Percentiles rank a stretch among this genome's conserved stretches.
Evolutionary conservation across 2,329 filamentous ascomycete species (phyloP).

Genomic region (Penicillium sp.): DNA sequence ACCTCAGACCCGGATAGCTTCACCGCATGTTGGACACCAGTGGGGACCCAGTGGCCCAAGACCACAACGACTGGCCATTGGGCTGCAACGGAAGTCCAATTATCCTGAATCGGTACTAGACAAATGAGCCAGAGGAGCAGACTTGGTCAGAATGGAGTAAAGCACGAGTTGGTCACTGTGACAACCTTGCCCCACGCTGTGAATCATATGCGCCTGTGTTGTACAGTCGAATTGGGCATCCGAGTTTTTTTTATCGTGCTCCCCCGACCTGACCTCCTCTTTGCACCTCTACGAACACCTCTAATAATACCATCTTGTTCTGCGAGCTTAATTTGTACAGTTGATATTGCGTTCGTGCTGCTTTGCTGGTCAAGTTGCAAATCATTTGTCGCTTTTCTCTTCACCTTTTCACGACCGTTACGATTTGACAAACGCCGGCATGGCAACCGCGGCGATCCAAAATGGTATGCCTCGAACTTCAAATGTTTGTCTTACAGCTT

Average conservation of each 20-base stretch:
- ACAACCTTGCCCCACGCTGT: constrained; percentile 19
- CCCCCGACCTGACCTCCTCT: constrained; percentile 11
- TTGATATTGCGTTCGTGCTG: constrained; percentile 19
- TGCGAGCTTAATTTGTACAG: constrained; percentile 23
- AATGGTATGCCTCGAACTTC: constrained; percentile 12
- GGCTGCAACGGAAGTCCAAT: constrained; percentile 9
- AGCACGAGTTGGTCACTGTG: constrained; percentile 25
- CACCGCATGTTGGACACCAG: constrained; percentile 23
- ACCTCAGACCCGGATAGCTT: constrained; percentile 17
- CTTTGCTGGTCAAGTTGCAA: constrained; percentile 29
- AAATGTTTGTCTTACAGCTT: background rate
- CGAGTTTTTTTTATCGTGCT: constrained; percentile 14
- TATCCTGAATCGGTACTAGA: constrained; percentile 1
- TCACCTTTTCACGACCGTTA: constrained; percentile 20
- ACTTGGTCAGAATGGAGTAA: constrained; percentile 4
- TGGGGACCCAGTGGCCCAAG: constrained; percentile 10
- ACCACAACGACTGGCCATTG: constrained; percentile 8
- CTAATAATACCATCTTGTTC: constrained; percentile 11
- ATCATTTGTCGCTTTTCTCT: constrained; percentile 4
- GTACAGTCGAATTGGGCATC: constrained; percentile 17
- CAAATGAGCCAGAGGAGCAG: background rate
- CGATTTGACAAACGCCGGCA: constrained; percentile 24
- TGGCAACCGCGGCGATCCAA: constrained; percentile 23
- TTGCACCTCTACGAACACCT: constrained; percentile 8
- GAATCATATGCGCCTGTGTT: constrained; percentile 10